A percentile compares a stretch with the other conserved stretches of the same genome.
phyloP scores from a whole-genome alignment of 2,329 filamentous ascomycete species.

The Aureobasidium uvarum region DNA sequence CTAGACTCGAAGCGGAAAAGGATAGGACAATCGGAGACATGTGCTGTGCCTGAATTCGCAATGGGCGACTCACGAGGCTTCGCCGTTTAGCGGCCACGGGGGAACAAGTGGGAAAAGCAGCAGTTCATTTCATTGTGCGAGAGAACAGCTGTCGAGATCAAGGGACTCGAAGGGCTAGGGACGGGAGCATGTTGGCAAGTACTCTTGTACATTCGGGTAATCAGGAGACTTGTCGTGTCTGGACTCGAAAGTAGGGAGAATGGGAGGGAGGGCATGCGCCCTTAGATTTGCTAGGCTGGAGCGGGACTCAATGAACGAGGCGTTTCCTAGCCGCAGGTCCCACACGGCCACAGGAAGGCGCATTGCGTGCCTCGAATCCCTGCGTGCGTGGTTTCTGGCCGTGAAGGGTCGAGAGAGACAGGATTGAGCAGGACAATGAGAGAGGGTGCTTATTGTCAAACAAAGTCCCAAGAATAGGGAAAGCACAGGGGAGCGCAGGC shows the following conservation, averaged over 20 bases:
- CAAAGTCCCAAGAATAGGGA: not conserved
- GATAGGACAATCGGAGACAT: conserved; percentile 20
- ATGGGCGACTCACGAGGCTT: conserved; percentile 22
- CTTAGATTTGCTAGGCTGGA: conserved; percentile 17
- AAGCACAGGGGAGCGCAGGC: not conserved
- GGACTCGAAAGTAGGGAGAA: not conserved
- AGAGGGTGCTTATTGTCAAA: not conserved
- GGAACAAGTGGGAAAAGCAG: conserved; percentile 7
- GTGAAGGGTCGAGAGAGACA: not conserved
- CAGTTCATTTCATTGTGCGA: not conserved
- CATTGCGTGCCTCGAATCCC: conserved; percentile 25
- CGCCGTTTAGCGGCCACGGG: conserved; percentile 18
- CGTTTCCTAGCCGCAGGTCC: conserved; percentile 26
- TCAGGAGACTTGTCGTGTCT: conserved; percentile 22
- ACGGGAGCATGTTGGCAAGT: conserved; percentile 6
- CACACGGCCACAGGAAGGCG: conserved; percentile 21
- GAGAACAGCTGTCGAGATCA: not conserved
- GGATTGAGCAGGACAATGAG: not conserved
- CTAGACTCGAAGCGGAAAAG: conserved; percentile 6
- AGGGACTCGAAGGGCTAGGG: not conserved
- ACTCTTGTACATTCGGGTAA: not conserved
- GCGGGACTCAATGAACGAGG: conserved; percentile 25
- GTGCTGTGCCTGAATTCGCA: conserved; percentile 24
- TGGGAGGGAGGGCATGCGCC: conserved; percentile 20
- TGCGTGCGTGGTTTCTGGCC: conserved; percentile 11